Evolutionary conservation across 495 filamentous ascomycete genomes (phyloP), one percentile per base, ranked within the genome.

Genomic region (Trypethelium eluteriae): DNA sequence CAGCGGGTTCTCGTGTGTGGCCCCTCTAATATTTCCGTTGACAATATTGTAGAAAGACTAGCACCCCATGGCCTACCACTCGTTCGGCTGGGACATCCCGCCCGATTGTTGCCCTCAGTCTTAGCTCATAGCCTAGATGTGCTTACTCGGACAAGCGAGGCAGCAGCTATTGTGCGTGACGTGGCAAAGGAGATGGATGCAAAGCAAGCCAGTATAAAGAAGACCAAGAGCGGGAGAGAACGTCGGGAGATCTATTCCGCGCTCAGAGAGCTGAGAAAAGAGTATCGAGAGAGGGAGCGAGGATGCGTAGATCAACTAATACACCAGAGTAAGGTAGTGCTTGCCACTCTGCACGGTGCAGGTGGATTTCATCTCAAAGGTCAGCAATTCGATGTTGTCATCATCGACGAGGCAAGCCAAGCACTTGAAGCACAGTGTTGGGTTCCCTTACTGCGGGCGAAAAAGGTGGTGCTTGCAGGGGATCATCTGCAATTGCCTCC

Each of bases 41-140:
- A 99, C 79, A 99, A 99, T 72, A 97, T 99, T 67, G 92, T 96
- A n/a, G 93, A 98, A 77, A 85, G 95, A 10, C 83, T 98, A 0
- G 83, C 92, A 0, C 86, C 89, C 0, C 88, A 90, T 67, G 89
- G 89, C 69, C 81, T 98, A 1, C 90, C 93, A 0, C 89, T 97
- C 64, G 83, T 98, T 66, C 89, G 94, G 0, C 84, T 98, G 0
- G 94, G 94, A 0, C 94, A 98, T 76, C 94, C 95, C 2, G 95
- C 94, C 1, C 87, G 94, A 25, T 81, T 98, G 2, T 84, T 98
- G 1, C 93, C 94, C 0, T 90, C 89, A 0, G 92, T 98, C 0
- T 79, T 98, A 39, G 86, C 87, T 68, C 92, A 96, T 73, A 96
- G 91, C 2, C 83, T 98, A 0, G 94, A 98, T 70, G 88, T 95